These are phyloP conservation scores for Parmales sp. DNA, from an alignment of 108 stramenopile genomes.

Conservation along the genomic window DNA sequence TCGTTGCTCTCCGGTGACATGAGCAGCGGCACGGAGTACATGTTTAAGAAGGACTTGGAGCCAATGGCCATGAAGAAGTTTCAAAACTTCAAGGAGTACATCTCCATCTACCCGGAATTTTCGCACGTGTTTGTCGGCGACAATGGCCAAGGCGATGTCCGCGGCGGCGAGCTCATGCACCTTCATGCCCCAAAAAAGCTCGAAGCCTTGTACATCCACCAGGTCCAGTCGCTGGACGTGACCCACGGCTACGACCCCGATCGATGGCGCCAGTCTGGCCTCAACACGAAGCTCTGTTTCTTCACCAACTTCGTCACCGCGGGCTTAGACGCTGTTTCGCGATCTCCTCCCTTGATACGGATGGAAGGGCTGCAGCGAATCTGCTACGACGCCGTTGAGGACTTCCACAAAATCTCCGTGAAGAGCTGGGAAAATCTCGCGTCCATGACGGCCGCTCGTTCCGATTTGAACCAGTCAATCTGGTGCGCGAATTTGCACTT, in stretches of 20 bases:
- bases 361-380: conserved; percentile 59
- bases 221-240: conserved; percentile 52
- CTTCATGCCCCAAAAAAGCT: conserved; percentile 65
- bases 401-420: conserved; percentile 51
- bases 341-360: conserved; percentile 62
- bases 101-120: conserved; percentile 91
- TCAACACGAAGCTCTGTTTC: conserved; percentile 55
- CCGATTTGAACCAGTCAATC: conserved; percentile 70
- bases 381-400: conserved; percentile 65
- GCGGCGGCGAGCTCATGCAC: conserved; percentile 91
- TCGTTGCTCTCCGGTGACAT: conserved; percentile 88
- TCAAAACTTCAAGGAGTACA: conserved; percentile 84
- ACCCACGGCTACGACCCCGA: conserved; percentile 68
- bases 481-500: conserved; percentile 60
- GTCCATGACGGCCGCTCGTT: conserved; percentile 55
- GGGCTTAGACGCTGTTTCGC: conserved; percentile 76
- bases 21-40: conserved; percentile 76
- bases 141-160: conserved; percentile 97
- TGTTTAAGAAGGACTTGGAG: conserved; percentile 79
- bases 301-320: conserved; percentile 86
- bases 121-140: conserved; percentile 92
- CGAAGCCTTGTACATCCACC: conserved; percentile 82
- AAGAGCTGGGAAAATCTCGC: conserved; percentile 63
- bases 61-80: conserved; percentile 52
- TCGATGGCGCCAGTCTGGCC: conserved; percentile 55